A percentile compares a stretch with the other conserved stretches of the same genome.
phyloP scores from a whole-genome alignment of 495 filamentous ascomycete species.

The Xylaria nigripes region DNA sequence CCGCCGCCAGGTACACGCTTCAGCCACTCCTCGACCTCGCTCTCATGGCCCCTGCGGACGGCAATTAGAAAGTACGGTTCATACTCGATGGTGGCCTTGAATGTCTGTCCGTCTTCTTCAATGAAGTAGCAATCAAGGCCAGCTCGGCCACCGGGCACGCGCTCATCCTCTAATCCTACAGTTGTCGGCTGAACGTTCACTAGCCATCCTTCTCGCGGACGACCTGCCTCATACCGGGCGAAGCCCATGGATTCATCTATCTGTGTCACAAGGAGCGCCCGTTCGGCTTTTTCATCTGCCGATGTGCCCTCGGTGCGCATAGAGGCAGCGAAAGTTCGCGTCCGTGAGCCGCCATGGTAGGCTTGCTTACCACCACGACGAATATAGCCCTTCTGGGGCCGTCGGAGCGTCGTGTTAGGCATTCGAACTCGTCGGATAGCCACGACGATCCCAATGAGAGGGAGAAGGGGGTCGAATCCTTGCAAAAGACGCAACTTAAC shows the following conservation, averaged over 20 bases:
- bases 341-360: conserved; percentile 41
- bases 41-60: conserved; percentile 76
- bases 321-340: conserved; percentile 70
- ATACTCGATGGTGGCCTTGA: conserved; percentile 94
- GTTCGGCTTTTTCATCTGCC: conserved; percentile 76
- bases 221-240: conserved; percentile 80
- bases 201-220: conserved; percentile 82
- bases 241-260: conserved; percentile 97
- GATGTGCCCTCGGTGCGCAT: conserved; percentile 75
- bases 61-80: conserved; percentile 95
- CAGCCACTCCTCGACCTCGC: conserved; percentile 94
- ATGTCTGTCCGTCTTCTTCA: conserved; percentile 83
- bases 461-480: neutral
- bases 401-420: conserved; percentile 42
- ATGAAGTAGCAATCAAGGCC: conserved; percentile 97
- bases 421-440: conserved; percentile 18
- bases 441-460: neutral
- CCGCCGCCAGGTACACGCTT: conserved; percentile 75
- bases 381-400: conserved; percentile 45
- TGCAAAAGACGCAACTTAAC: conserved; percentile 6
- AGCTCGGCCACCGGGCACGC: conserved; percentile 66
- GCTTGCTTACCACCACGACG: conserved; percentile 44
- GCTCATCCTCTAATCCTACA: conserved; percentile 64
- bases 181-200: conserved; percentile 88
- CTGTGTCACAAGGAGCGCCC: conserved; percentile 68